Base-by-base conservation (phyloP, 257 asterid species). In the Fraxinus americana region DNA sequence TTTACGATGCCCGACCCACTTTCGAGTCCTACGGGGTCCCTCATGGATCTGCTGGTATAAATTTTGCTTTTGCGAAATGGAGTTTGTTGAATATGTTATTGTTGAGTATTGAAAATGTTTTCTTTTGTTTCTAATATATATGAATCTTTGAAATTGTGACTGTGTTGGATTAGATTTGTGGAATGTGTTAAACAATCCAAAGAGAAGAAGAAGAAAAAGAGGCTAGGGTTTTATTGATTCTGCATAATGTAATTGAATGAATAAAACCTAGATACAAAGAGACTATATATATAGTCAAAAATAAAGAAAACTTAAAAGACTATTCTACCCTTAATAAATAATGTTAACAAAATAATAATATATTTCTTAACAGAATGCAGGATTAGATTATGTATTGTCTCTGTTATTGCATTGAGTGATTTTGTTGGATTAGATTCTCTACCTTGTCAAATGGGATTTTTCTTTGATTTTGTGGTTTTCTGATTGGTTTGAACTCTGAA, bases 31-130 rank as follows among this genome's bases (percentile, higher is more conserved):
- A 93, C 80, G 98, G 97, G 38, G 96, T 90, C 74, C 91, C 92
- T 9, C 98, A 95, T 88, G 99, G 96, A 68, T 93, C 99, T 84
- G 85, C 93, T 70, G 97, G 97, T 94, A 88, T 72, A 4, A 0
- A 48, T n/a, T 25, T 38, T 66, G 25, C 11, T 71, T 45, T 75
- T 66, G 14, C 10, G 1, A 48, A 52, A 19, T 73, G 14, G 48
- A 16, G 69, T 29, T 11, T 39, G 73, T 8, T 12, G 36, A 29
- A 19, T 74, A 13, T 23, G 8, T 35, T 23, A 21, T 9, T 21
- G 25, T 21, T 59, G 11, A n/a, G 13, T 13, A 21, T 7, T 59
- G 67, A 59, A 59, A 59, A 21, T n/a, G 29, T 59, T 3, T 25
- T 14, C 69, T 63, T 63, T 27, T 63, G 36, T 23, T 63, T 25